A percentile compares a stretch with the other conserved stretches of the same genome.
Conservation (phyloP, 495 filamentous ascomycete species). For the Talaromyces thailandensis region DNA sequence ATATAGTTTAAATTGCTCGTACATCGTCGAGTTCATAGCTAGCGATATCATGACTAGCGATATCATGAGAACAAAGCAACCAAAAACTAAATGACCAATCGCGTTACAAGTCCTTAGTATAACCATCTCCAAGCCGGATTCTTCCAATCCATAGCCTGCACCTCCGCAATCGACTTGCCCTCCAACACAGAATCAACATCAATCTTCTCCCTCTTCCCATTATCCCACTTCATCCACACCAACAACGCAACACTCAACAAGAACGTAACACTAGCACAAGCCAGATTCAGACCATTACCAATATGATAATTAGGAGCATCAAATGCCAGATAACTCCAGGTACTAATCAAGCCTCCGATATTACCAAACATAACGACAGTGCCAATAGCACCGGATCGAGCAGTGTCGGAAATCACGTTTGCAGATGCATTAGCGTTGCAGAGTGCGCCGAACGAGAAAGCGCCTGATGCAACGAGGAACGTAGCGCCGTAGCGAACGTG, state of each 20-base stretch:
- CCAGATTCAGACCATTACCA: constrained; percentile 68
- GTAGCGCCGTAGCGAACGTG: constrained; percentile 60
- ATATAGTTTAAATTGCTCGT: no score
- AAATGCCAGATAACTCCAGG: constrained; percentile 58
- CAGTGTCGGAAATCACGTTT: constrained; percentile 64
- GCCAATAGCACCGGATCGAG: constrained; percentile 55
- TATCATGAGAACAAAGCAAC: no score
- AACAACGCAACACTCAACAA: constrained; percentile 36
- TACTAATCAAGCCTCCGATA: constrained; percentile 60
- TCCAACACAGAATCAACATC: constrained; percentile 47
- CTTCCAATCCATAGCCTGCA: constrained; percentile 63
- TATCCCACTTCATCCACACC: constrained; percentile 57
- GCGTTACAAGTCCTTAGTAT: background rate
- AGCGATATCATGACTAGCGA: no score
- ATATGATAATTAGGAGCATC: constrained; percentile 63
- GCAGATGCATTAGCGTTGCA: constrained; percentile 57
- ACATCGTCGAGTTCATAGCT: no score
- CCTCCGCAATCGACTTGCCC: constrained; percentile 42
- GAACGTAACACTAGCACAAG: constrained; percentile 43
- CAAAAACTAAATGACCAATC: background rate
- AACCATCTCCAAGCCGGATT: constrained; percentile 63
- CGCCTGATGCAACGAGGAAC: constrained; percentile 56
- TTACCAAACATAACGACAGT: constrained; percentile 66
- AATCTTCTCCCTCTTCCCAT: constrained; percentile 44
- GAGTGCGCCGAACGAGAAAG: constrained; percentile 49